Evolutionary conservation across 1,284 basidiomycete genomes (phyloP), one percentile per base, ranked within the genome.

Genomic region (Heterobasidion parviporum): DNA sequence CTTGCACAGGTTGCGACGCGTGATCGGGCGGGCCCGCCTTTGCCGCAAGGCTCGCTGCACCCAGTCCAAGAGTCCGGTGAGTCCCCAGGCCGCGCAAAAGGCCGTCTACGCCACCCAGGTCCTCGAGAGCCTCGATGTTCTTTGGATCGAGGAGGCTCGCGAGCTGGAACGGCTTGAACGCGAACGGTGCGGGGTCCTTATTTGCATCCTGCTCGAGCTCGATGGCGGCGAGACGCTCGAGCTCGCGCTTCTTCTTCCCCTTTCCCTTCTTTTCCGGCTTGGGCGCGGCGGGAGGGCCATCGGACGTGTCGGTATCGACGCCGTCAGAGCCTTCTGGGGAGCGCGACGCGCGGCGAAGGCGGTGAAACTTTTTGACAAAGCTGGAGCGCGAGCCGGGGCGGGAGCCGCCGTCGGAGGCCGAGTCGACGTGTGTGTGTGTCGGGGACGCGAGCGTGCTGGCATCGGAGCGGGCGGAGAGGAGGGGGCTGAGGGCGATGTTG

Each of bases 81-180:
- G 90, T 88, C 32, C 92, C 93, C 4, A 99, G 79, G 1, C 89
- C 86, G 6, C 74, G 70, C 18, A 96, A 68, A 15, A 99, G 66
- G 8, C 80, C 84, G 1, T 77, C 64, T 3, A 82, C 72, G 45
- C 97, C 96, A 32, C 94, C 95, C 53, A 97, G 76, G 14, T 73
- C 72, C 43, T 78, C 75, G 16, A 99, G 79, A 38, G 78, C 70
- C 1, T 86, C 78, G 8, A 95, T 64, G 59, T 74, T 83, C 73
- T 95, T 95, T 16, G 94, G 94, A 68, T 98, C 95, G 51, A 98
- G 83, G 51, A 98, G 81, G 59, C 85, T 81, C 18, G 94, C 94
- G 6, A 99, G 83, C 55, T 79, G 75, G 59, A 81, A 83, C 0
- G 95, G 92, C 56, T 81, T 84, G 65, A 87, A 83, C 9, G 66